phyloP scores from a whole-genome alignment of 176 grass and related monocot species.

The Oryza glumipatula region DNA sequence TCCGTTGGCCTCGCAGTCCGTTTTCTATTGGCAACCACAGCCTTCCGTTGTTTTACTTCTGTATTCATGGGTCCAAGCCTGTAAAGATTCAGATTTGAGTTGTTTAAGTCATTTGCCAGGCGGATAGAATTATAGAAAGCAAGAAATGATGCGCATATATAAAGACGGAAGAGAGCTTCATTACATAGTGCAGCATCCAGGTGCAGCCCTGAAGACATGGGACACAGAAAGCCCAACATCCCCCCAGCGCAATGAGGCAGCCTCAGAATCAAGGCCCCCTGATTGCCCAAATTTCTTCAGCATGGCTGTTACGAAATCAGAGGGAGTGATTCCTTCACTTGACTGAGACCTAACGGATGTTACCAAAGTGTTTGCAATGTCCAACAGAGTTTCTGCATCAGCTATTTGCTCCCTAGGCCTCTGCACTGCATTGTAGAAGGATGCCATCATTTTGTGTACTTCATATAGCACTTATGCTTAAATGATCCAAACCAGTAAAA shows the following conservation, averaged over 20 bases:
- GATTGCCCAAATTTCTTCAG: slow-evolving; percentile 71
- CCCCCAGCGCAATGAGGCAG: slow-evolving; percentile 55
- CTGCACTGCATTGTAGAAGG: slow-evolving; percentile 61
- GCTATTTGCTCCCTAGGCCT: slow-evolving; percentile 93
- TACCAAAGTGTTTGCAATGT: slow-evolving; percentile 74
- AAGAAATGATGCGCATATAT: not conserved
- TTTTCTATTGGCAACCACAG: slow-evolving; percentile 43
- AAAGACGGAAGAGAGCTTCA: slow-evolving; percentile 3
- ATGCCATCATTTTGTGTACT: not conserved
- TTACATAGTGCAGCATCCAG: slow-evolving; percentile 92
- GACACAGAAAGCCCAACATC: slow-evolving; percentile 62
- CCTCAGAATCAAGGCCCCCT: slow-evolving; percentile 48
- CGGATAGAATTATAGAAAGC: not conserved
- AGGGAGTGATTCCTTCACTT: slow-evolving; percentile 78
- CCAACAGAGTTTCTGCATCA: slow-evolving; percentile 89
- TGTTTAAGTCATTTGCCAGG: slow-evolving; percentile 19
- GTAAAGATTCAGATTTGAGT: slow-evolving; percentile 27
- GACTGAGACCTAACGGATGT: slow-evolving; percentile 83
- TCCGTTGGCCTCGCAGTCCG: slow-evolving; percentile 63
- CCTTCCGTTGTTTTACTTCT: slow-evolving; percentile 79
- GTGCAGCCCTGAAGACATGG: slow-evolving; percentile 63
- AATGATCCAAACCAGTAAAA: not conserved
- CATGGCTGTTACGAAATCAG: slow-evolving; percentile 78
- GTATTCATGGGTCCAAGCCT: slow-evolving; percentile 92
- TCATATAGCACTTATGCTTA: not conserved